These are phyloP conservation scores for Geranium incanum DNA, from an alignment of 441 rosid genomes.

Conservation along the genomic window DNA sequence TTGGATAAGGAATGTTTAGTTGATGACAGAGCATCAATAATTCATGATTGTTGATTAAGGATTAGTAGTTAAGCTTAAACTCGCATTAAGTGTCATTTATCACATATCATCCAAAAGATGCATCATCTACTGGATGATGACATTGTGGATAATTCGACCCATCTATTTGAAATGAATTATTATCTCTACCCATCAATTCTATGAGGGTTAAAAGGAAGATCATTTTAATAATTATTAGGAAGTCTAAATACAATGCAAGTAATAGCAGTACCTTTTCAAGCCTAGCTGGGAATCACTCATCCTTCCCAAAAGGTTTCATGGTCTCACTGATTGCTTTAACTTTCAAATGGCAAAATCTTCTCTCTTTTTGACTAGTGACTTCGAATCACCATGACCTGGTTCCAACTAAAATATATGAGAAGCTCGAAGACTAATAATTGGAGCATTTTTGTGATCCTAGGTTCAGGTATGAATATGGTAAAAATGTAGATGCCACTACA, in stretches of 20 bases:
- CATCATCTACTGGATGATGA: no score
- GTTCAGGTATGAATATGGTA: background rate
- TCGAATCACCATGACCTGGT: background rate
- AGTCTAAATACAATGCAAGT: background rate
- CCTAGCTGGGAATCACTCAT: background rate
- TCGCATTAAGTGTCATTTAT: background rate
- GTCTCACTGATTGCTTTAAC: background rate
- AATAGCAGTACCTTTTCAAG: background rate
- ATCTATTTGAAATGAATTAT: no score
- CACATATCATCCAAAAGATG: background rate
- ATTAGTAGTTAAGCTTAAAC: background rate
- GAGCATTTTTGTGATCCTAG: background rate
- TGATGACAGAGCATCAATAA: background rate
- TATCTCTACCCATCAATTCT: no score
- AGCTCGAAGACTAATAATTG: background rate
- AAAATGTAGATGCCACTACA: background rate
- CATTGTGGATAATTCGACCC: no score
- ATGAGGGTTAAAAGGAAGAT: background rate
- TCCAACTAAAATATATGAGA: background rate
- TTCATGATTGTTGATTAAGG: background rate
- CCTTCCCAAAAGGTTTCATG: background rate
- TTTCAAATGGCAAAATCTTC: background rate
- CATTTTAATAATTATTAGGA: background rate
- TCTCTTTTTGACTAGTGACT: no score
- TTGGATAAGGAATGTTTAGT: background rate